Evolutionary conservation across 192 early-diverging fungal genomes (phyloP), one percentile per base, ranked within the genome.

Genomic region (Rhizophlyctis rosea): DNA sequence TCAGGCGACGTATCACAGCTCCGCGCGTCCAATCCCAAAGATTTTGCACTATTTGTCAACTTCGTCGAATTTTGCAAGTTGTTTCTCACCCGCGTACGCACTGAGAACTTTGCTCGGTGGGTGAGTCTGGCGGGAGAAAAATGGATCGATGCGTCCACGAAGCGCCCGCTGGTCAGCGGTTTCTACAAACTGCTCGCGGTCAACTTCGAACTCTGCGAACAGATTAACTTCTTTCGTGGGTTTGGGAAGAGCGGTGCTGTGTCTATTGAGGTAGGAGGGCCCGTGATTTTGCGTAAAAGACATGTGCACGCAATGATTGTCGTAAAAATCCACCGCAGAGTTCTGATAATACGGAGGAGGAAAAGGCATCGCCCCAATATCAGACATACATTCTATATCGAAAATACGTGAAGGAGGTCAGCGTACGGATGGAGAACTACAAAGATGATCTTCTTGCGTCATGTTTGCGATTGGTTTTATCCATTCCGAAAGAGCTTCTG

Each of bases 381-480:
- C 35, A 56, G 4, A 61, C 65, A 11, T 71, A 57, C 28, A 27
- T 70, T 4, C 69, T 87, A 7, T 87, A 81, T 50, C 68, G 63
- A 27, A 81, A 78, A 44, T 87, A 82, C 50, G 34, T 91, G 33
- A 62, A 74, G 11, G 78, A 86, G 34, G 81, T 90, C n/a, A 72
- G 77, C 28, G 73, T 81, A 25, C 67, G 79, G 31, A 71, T 90
- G 50, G 63, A 80, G 3, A 84, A 82, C 54, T 90, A 81, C 67
- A 88, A 89, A 65, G 90, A 90, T 57, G 90, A 92, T 44, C 72
- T 92, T 9, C 71, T 91, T 7, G 84, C 80, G 1, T 76, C 85
- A 1, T 88, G 87, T 50, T 63, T 92, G 23, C 72, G 78, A 23
- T 61, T 91, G 21, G 73, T 91, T 3, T 81, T 92, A 0, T 68